Conservation (phyloP, 2,329 filamentous ascomycete genomes). For the Neonectria ditissima region DNA sequence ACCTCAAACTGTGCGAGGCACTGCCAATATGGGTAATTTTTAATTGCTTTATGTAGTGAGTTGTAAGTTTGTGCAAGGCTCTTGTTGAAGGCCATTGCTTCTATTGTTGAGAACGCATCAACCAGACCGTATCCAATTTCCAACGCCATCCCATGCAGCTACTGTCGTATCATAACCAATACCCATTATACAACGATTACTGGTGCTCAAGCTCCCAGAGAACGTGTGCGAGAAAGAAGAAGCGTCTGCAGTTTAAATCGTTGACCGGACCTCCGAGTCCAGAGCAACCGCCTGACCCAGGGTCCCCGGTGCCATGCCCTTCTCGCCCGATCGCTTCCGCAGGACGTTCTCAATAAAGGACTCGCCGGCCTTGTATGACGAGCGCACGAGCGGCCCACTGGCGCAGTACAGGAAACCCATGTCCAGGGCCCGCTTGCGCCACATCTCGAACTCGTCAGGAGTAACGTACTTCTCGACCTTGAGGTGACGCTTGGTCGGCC, state of each 20-base stretch:
- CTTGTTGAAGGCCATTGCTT: constrained; percentile 47
- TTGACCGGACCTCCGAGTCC: constrained; percentile 47
- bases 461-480: constrained; percentile 96
- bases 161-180: constrained; percentile 32
- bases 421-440: constrained; percentile 89
- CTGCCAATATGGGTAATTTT: constrained; percentile 7
- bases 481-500: constrained; percentile 97
- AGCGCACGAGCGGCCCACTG: constrained; percentile 90
- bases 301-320: constrained; percentile 48
- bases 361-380: constrained; percentile 97
- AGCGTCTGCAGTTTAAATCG: constrained; percentile 30
- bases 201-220: constrained; percentile 10
- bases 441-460: constrained; percentile 90
- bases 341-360: constrained; percentile 99
- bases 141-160: constrained; percentile 45
- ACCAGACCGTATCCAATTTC: constrained; percentile 32
- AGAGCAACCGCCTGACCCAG: constrained; percentile 56
- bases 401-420: constrained; percentile 98
- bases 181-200: constrained; percentile 36
- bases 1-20: constrained; percentile 3
- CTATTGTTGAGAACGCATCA: constrained; percentile 45
- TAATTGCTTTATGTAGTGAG: constrained; percentile 19
- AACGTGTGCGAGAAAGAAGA: constrained; percentile 10
- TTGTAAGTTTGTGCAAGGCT: constrained; percentile 30
- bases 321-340: constrained; percentile 76